Base-by-base conservation (phyloP, 2,329 filamentous ascomycete species). In the Phialocephala sp. region DNA sequence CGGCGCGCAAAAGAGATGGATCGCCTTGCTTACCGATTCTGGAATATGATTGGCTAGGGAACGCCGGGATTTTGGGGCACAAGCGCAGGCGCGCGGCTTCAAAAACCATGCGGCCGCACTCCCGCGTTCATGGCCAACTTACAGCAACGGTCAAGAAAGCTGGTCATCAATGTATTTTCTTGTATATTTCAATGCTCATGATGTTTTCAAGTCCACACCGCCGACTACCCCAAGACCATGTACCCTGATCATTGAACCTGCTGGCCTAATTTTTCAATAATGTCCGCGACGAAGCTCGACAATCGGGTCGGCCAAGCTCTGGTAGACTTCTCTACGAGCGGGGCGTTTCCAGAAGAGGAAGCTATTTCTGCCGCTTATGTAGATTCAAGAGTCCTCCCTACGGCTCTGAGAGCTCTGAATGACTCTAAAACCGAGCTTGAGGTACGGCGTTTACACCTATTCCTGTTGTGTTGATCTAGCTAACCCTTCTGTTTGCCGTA, bases 311-410 rank as follows among this genome's bases (percentile, higher is more conserved):
- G 85, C 69, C 81, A 85, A 67, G 87, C 87, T 4, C 79, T 93
- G 50, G 85, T 92, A 64, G 81, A 87, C 66, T 91, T 89, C 72
- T 84, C 90, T 62, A 67, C 79, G 2, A 72, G 80, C 61, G 79
- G 80, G 43, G 68, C 74, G 50, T 85, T 84, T 66, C 83, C 83
- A 2, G 80, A 83, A n/a, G 80, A 83, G 59, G 76, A 79, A 37
- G 68, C 75, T 22, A 70, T 82, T n/a, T 82, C 72, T 60, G 69
- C 74, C 36, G 68, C 71, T 24, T 58, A 61, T 52, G 59, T 75
- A 14, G 63, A 72, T 14, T 56, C 57, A 37, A 60, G 76, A 18
- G 74, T 77, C 65, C 76, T 85, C 1, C 77, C 78, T 18, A 69
- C 74, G 32, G 82, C 82, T 43, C 75, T 84, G 22, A 72, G 76